Conservation (phyloP, 2,329 filamentous ascomycete genomes). For the Aspergillus arachidicola region DNA sequence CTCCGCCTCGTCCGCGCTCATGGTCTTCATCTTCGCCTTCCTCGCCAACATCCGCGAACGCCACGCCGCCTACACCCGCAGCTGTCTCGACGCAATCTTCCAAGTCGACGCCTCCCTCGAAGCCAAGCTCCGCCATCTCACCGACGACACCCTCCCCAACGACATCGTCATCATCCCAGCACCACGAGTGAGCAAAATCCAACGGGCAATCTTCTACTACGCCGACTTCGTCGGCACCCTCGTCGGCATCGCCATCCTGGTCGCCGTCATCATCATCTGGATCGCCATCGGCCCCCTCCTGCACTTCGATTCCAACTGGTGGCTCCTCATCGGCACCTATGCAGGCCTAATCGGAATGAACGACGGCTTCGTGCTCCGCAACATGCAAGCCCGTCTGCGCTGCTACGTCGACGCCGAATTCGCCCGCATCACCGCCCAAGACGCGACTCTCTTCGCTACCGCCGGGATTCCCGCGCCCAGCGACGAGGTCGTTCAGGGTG, state of each 20-base stretch:
- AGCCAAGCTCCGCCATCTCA: neutral
- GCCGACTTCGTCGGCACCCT: constrained; percentile 45
- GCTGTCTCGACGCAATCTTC: constrained; percentile 23
- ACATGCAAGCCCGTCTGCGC: constrained; percentile 37
- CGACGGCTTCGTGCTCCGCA: constrained; percentile 49
- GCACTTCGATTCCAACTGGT: constrained; percentile 48
- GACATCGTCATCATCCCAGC: constrained; percentile 17
- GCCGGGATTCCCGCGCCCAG: neutral
- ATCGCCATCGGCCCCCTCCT: constrained; percentile 42
- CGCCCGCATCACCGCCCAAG: neutral
- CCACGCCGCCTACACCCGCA: constrained; percentile 17
- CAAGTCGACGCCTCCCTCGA: constrained; percentile 18
- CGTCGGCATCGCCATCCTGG: constrained; percentile 41
- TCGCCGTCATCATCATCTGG: constrained; percentile 42
- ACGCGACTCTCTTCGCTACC: neutral
- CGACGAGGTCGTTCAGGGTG: neutral
- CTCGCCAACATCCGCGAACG: constrained; percentile 26
- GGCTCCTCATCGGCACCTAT: constrained; percentile 51
- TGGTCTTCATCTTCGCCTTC: constrained; percentile 42
- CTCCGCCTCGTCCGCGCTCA: constrained; percentile 47
- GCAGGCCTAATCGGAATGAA: constrained; percentile 49
- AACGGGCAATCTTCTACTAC: constrained; percentile 42
- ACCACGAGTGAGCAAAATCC: constrained; percentile 31
- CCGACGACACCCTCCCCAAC: neutral
- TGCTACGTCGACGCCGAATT: constrained; percentile 18